Conservation (phyloP, 441 rosid species). For the Syzygium malaccense region DNA sequence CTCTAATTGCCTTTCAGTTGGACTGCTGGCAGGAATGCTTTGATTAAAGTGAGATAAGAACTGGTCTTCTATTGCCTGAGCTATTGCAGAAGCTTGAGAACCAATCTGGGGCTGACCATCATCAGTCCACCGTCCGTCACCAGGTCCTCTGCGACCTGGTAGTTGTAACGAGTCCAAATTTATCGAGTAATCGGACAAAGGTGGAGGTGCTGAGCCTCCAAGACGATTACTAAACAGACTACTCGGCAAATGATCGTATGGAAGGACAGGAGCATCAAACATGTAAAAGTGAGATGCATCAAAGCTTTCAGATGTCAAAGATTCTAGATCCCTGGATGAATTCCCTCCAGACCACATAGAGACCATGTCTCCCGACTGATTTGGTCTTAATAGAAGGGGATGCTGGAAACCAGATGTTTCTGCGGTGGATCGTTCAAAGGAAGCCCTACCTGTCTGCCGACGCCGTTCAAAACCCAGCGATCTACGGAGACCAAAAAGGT, state of each 20-base stretch:
- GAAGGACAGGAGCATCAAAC: constrained; percentile 93
- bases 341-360: constrained; percentile 69
- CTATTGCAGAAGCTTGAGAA: constrained; percentile 77
- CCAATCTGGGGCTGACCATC: constrained; percentile 92
- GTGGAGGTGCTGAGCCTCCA: constrained; percentile 62
- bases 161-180: constrained; percentile 70
- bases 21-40: constrained; percentile 38
- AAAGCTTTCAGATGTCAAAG: constrained; percentile 59
- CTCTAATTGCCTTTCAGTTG: constrained; percentile 56
- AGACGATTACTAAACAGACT: constrained; percentile 71
- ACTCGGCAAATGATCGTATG: constrained; percentile 61
- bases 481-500: constrained; percentile 86
- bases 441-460: constrained; percentile 71
- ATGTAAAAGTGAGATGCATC: constrained; percentile 86
- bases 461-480: constrained; percentile 89
- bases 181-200: constrained; percentile 77
- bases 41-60: constrained; percentile 62
- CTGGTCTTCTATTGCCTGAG: constrained; percentile 86
- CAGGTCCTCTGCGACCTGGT: constrained; percentile 73
- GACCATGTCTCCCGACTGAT: constrained; percentile 58
- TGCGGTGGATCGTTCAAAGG: constrained; percentile 64
- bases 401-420: constrained; percentile 91
- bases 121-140: constrained; percentile 96
- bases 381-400: constrained; percentile 87
- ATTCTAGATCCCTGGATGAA: constrained; percentile 73